These are phyloP conservation scores for Buddleja alternifolia DNA, from an alignment of 257 asterid species.

Conservation along the genomic window DNA sequence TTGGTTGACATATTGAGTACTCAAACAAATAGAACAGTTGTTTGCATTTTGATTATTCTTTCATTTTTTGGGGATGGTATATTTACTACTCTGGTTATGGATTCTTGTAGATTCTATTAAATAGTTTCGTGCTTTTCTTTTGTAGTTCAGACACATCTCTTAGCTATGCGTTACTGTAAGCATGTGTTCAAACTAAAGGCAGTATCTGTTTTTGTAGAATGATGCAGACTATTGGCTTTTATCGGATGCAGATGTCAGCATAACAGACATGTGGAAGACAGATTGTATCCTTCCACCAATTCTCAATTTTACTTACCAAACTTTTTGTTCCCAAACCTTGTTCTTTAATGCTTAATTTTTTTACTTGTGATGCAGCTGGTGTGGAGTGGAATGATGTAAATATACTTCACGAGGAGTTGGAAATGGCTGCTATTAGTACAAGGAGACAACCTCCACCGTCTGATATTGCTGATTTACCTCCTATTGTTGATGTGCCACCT, in stretches of 20 bases:
- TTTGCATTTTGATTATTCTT: too few species aligned
- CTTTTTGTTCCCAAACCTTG: background rate
- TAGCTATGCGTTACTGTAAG: too few species aligned
- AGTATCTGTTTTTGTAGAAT: slow-evolving; percentile 38
- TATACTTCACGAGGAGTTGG: slow-evolving; percentile 63
- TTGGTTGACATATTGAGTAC: too few species aligned
- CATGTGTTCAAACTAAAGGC: slow-evolving; percentile 8
- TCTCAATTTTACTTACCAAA: background rate
- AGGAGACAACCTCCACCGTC: slow-evolving; percentile 58
- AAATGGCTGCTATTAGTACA: slow-evolving; percentile 47
- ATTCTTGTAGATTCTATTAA: too few species aligned
- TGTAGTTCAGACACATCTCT: too few species aligned
- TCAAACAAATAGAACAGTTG: background rate
- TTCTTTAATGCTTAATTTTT: slow-evolving; percentile 26
- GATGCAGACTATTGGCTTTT: slow-evolving; percentile 67
- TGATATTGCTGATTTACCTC: slow-evolving; percentile 36
- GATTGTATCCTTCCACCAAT: slow-evolving; percentile 43
- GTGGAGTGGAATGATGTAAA: slow-evolving; percentile 66
- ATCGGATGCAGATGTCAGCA: slow-evolving; percentile 59
- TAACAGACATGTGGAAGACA: slow-evolving; percentile 66
- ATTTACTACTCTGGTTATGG: background rate
- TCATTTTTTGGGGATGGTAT: too few species aligned
- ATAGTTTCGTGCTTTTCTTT: too few species aligned
- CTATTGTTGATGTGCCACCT: slow-evolving; percentile 50
- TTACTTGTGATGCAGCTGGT: slow-evolving; percentile 46